phyloP scores from a whole-genome alignment of 768 basidiomycete genomes.

The Lentinula edodes region DNA sequence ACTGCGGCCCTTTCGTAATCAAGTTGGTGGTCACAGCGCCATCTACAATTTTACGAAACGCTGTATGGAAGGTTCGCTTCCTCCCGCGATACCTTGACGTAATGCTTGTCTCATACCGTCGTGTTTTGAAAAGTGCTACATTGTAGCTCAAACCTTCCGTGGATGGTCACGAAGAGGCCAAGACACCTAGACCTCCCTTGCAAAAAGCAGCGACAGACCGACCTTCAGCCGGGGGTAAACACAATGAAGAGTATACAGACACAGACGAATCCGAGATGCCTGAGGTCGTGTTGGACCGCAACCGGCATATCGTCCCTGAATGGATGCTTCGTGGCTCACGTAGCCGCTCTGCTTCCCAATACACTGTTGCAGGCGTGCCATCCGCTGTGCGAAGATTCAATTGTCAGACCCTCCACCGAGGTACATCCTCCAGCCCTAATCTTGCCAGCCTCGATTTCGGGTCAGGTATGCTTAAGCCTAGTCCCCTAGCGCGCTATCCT shows the following conservation, averaged over 20 bases:
- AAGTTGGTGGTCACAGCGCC: constrained; percentile 95
- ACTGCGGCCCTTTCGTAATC: constrained; percentile 91
- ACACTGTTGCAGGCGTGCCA: constrained; percentile 29
- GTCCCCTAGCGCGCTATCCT: constrained; percentile 36
- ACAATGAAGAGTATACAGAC: constrained; percentile 30
- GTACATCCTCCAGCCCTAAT: constrained; percentile 69
- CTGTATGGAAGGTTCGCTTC: constrained; percentile 80
- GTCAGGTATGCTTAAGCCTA: constrained; percentile 22
- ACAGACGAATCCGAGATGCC: constrained; percentile 82
- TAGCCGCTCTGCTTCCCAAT: constrained; percentile 45
- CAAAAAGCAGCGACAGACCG: background rate
- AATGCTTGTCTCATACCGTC: constrained; percentile 95
- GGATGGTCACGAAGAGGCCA: background rate
- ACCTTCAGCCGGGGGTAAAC: constrained; percentile 17
- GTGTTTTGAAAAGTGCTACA: constrained; percentile 45
- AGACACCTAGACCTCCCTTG: background rate
- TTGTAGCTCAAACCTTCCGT: constrained; percentile 12
- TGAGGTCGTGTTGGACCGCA: constrained; percentile 85
- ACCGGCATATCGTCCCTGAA: constrained; percentile 95
- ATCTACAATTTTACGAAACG: constrained; percentile 97
- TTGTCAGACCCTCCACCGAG: constrained; percentile 39
- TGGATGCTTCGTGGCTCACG: constrained; percentile 60
- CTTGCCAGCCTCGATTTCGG: constrained; percentile 20
- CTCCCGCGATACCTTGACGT: constrained; percentile 94
- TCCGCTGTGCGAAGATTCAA: constrained; percentile 31